Conservation (phyloP, 768 basidiomycete genomes). For the Strobilomyces dryophilus region DNA sequence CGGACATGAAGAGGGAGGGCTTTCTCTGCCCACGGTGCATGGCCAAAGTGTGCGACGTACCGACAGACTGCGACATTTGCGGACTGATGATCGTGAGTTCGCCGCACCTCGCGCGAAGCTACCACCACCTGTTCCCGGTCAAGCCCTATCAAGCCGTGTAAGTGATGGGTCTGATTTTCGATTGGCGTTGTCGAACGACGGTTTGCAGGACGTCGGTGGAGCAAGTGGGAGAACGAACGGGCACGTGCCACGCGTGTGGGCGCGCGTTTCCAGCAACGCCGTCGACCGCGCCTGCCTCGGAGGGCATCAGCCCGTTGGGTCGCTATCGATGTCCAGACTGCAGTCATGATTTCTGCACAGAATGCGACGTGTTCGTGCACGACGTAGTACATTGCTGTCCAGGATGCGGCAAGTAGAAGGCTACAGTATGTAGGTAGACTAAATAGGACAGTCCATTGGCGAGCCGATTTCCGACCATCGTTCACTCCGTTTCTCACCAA, state of each 20-base stretch:
- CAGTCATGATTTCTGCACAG: slow-evolving; percentile 81
- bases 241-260: slow-evolving; percentile 76
- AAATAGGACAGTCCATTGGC: no score
- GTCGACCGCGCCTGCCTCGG: slow-evolving; percentile 34
- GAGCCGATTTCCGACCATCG: slow-evolving; percentile 14
- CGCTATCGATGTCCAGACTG: slow-evolving; percentile 91
- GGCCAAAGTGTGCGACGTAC: slow-evolving; percentile 94
- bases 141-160: slow-evolving; percentile 80
- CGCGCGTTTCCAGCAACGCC: slow-evolving; percentile 54
- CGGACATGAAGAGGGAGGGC: slow-evolving; percentile 85
- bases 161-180: slow-evolving; percentile 32
- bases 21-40: slow-evolving; percentile 94
- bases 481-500: not conserved
- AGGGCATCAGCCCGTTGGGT: slow-evolving; percentile 81
- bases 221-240: slow-evolving; percentile 32
- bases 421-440: no score
- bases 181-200: slow-evolving; percentile 1
- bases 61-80: slow-evolving; percentile 97
- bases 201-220: slow-evolving; percentile 37
- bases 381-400: not conserved
- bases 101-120: slow-evolving; percentile 94
- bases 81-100: slow-evolving; percentile 97
- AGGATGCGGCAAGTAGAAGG: not conserved
- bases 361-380: slow-evolving; percentile 45
- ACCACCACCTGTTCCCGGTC: slow-evolving; percentile 94